phyloP scores from a whole-genome alignment of 768 basidiomycete genomes.

The Ephemerocybe angulata region DNA sequence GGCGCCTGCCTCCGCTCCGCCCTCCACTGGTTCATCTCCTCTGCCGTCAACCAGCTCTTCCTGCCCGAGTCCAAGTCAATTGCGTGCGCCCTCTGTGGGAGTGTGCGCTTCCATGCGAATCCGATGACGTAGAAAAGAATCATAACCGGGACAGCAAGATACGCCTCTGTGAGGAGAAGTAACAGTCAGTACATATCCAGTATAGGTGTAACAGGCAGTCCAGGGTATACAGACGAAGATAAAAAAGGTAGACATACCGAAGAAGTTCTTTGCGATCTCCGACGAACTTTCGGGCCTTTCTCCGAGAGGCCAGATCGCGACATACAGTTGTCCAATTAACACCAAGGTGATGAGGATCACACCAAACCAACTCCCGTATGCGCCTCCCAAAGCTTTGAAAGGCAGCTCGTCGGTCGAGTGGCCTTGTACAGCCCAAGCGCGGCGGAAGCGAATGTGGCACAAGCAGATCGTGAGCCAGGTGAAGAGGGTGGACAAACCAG shows the following conservation, averaged over 20 bases:
- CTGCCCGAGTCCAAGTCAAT: constrained; percentile 45
- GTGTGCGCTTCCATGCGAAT: constrained; percentile 38
- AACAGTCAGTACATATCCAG: not conserved
- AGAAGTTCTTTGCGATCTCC: constrained; percentile 33
- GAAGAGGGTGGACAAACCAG: constrained; percentile 46
- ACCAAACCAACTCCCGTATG: constrained; percentile 45
- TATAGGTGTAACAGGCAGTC: not conserved
- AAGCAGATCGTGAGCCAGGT: constrained; percentile 44
- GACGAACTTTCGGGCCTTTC: constrained; percentile 25
- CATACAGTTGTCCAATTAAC: constrained; percentile 44
- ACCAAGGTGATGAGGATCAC: constrained; percentile 38
- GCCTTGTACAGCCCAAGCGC: constrained; percentile 41
- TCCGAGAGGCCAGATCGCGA: constrained; percentile 40
- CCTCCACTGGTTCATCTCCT: constrained; percentile 41
- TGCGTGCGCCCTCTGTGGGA: constrained; percentile 32
- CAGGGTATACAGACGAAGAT: not conserved
- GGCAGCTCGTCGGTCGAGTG: constrained; percentile 45
- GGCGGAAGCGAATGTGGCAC: constrained; percentile 47
- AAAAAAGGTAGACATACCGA: constrained; percentile 26
- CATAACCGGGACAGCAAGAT: constrained; percentile 40
- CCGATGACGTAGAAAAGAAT: constrained; percentile 38
- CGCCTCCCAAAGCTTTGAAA: constrained; percentile 40
- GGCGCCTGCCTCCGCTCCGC: constrained; percentile 37
- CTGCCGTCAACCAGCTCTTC: constrained; percentile 44
- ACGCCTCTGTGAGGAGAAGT: constrained; percentile 22